These are phyloP conservation scores for Crithidia mellificae DNA, from an alignment of 208 protist species.

Conservation along the genomic window DNA sequence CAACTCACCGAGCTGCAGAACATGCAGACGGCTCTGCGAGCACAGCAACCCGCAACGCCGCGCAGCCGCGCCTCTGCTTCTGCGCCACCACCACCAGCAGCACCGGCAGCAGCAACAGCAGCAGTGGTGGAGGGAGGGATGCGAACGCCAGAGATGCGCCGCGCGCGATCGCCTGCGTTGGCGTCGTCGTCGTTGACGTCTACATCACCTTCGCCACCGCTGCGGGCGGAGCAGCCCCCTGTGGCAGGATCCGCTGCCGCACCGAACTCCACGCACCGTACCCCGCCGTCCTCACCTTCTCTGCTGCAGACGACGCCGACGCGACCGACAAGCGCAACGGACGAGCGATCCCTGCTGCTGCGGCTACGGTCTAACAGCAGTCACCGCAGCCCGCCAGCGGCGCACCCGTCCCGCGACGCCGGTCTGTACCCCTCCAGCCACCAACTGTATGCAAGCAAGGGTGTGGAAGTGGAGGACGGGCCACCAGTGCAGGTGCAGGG, in stretches of 20 bases:
- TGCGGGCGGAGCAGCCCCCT: background rate
- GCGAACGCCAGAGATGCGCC: conserved; percentile 4
- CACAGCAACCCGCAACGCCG: conserved; percentile 28
- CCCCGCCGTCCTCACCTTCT: background rate
- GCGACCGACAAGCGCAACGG: background rate
- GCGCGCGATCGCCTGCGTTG: background rate
- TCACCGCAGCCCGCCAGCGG: background rate
- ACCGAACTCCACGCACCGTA: background rate
- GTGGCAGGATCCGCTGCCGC: background rate
- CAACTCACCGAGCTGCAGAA: conserved; percentile 28
- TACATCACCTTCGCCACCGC: background rate
- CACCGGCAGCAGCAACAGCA: no score
- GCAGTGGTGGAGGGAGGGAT: no score
- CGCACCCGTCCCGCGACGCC: no score
- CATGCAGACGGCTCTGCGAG: conserved; percentile 29
- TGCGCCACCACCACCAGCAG: background rate
- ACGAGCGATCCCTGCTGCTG: background rate
- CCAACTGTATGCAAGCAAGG: background rate
- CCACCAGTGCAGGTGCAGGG: conserved; percentile 8
- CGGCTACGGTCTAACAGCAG: background rate
- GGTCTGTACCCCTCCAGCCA: no score
- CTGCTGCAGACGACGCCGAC: conserved; percentile 1
- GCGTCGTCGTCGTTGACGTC: background rate
- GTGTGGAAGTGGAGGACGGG: background rate
- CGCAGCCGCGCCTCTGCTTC: conserved; percentile 17